Base-by-base conservation (phyloP, 768 basidiomycete genomes). In the Pleurotus cornucopiae region DNA sequence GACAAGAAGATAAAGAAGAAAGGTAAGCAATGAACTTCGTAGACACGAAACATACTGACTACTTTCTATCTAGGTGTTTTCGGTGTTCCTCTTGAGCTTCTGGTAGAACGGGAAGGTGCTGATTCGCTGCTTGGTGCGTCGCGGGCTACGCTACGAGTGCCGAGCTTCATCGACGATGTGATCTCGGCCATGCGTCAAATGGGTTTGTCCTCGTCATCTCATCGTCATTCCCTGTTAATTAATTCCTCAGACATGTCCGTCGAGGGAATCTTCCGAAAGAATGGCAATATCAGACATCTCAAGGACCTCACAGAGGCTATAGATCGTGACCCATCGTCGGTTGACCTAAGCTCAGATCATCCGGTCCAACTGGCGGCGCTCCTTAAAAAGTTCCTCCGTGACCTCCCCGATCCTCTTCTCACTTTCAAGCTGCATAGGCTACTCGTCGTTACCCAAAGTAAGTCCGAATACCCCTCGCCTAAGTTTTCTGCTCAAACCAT, bases 161-260 rank as follows among this genome's bases (percentile, higher is more conserved):
- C 97, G 12, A 98, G 93, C 69, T 98, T 99, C 68, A 91, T 99
- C 56, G 97, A 99, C 68, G 97, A 99, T 66, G 92, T 97, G 57
- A 85, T 99, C 46, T 96, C 94, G 49, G 94, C 97, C 9, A 98
- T 99, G 97, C 81, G 90, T 66, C 95, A 98, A 69, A 98, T 98
- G 97, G 96, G 96, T 97, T 40, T 43, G 34, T 38, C 16, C 25
- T 53, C 57, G 18, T 59, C 43, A 46, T 37, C 34, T 53, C 6
- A 37, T 7, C 30, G 16, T 34, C 47, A 30, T 66, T 11, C 55
- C n/a, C 16, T 12, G 54, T 58, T 51, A 37, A 51, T 61, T 9
- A 23, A 20, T 45, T 46, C 37, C 51, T 51, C 34, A 98, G 97
- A 99, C 74, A 94, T 99, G 92, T 98, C 97, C 6, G 81, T 99